These are phyloP conservation scores for Boletus sp. DNA, from an alignment of 768 basidiomycete species.

Conservation along the genomic window DNA sequence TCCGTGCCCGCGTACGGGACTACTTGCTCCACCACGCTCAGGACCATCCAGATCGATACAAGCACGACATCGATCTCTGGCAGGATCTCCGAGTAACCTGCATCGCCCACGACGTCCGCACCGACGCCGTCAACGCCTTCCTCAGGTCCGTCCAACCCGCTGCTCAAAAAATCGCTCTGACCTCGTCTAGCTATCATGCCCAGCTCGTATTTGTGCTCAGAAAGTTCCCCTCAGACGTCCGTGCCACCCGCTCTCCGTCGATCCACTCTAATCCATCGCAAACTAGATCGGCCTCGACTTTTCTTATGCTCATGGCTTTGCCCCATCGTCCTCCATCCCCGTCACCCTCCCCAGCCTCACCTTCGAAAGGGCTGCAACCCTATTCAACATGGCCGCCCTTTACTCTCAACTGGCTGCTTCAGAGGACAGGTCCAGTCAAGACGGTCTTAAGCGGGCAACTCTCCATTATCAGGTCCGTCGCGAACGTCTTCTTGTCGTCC, in stretches of 20 bases:
- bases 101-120: slow-evolving; percentile 54
- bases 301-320: slow-evolving; percentile 72
- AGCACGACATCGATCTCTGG: slow-evolving; percentile 71
- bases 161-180: not conserved
- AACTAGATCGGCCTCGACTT: slow-evolving; percentile 66
- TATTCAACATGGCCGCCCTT: slow-evolving; percentile 87
- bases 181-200: slow-evolving; percentile 73
- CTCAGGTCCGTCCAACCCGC: slow-evolving; percentile 50
- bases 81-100: slow-evolving; percentile 57
- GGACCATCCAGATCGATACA: slow-evolving; percentile 83
- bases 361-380: slow-evolving; percentile 73
- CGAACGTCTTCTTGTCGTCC: slow-evolving; percentile 9
- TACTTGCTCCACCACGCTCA: slow-evolving; percentile 70
- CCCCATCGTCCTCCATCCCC: slow-evolving; percentile 46
- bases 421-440: slow-evolving; percentile 64
- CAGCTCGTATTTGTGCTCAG: slow-evolving; percentile 80
- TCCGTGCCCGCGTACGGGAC: slow-evolving; percentile 52
- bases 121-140: slow-evolving; percentile 46
- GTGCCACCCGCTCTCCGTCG: slow-evolving; percentile 15
- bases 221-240: slow-evolving; percentile 80
- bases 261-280: slow-evolving; percentile 9
- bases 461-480: slow-evolving; percentile 61
- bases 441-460: slow-evolving; percentile 83
- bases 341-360: slow-evolving; percentile 68
- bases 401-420: slow-evolving; percentile 74